Base-by-base conservation (phyloP, 352 stramenopile species). In the Phytopythium oedochilum region DNA sequence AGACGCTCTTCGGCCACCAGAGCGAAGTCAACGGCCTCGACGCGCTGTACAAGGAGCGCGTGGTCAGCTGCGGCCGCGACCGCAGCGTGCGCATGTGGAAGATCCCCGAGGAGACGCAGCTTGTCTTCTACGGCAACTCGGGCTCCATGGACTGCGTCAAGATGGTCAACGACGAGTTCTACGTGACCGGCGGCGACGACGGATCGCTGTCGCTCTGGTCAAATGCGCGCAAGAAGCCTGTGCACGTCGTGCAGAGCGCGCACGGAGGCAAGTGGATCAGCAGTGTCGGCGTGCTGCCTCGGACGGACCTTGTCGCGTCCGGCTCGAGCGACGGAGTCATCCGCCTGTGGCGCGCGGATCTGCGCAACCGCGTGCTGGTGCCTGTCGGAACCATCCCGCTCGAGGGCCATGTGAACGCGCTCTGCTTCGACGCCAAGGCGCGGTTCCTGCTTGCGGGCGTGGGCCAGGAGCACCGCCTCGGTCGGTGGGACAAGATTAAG, bases 31-130 rank as follows among this genome's bases (percentile, higher is more conserved):
- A 96, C 29, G 88, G 70, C 49, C 79, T 98, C 8, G 93, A 98
- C 52, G 88, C 86, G 59, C 68, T 94, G 20, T 86, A 96, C 60
- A 91, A 94, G 50, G 92, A 97, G 59, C 80, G 92, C 40, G 75
- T 96, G 36, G 86, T 98, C 39, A 96, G 88, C 44, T 92, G 82
- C 53, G 88, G 89, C 32, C 87, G 83, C 35, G 94, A 98, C 61
- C 83, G 89, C 20, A 97, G 89, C 62, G 84, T 97, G 51, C 91
- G 94, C 31, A 75, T 97, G 59, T 98, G 94, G 94, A 98, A 98
- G 83, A 96, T 98, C 55, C 81, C 89, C 0, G 92, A 97, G 61
- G 89, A 97, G 64, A 97, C 89, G 2, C 94, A 98, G 64, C 78
- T 98, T 46, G 89, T 98, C 46, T 97, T 98, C 38, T 94, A 94